Conservation (phyloP, 176 grass and related monocot species). For the Eleusine coracana region DNA sequence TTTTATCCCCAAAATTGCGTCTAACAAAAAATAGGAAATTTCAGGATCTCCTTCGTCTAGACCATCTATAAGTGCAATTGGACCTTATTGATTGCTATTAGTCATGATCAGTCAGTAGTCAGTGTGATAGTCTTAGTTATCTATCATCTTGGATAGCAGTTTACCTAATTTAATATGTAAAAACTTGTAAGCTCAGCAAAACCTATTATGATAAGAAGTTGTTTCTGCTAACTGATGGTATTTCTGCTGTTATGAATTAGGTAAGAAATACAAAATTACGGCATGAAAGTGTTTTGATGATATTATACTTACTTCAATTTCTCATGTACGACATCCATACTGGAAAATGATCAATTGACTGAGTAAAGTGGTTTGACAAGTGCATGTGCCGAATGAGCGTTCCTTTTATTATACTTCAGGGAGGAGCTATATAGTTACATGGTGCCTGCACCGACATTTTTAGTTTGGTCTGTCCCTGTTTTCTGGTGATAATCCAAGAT, state of each 20-base stretch:
- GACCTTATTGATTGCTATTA: background rate
- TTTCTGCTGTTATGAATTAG: constrained; percentile 13
- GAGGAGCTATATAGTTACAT: constrained; percentile 10
- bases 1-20: constrained; percentile 12
- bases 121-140: background rate
- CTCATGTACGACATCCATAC: background rate
- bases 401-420: background rate
- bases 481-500: background rate
- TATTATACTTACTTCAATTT: constrained; percentile 4
- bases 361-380: background rate
- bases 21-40: background rate
- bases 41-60: background rate
- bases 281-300: background rate
- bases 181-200: background rate
- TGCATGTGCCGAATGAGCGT: background rate
- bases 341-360: background rate
- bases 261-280: background rate
- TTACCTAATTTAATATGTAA: background rate
- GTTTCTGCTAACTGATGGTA: background rate
- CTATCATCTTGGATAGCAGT: background rate
- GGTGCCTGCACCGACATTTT: background rate
- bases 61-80: background rate
- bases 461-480: background rate
- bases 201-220: background rate
- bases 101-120: background rate